These are phyloP conservation scores for Podochytrium sp. DNA, from an alignment of 192 early-diverging fungal species.

Conservation along the genomic window DNA sequence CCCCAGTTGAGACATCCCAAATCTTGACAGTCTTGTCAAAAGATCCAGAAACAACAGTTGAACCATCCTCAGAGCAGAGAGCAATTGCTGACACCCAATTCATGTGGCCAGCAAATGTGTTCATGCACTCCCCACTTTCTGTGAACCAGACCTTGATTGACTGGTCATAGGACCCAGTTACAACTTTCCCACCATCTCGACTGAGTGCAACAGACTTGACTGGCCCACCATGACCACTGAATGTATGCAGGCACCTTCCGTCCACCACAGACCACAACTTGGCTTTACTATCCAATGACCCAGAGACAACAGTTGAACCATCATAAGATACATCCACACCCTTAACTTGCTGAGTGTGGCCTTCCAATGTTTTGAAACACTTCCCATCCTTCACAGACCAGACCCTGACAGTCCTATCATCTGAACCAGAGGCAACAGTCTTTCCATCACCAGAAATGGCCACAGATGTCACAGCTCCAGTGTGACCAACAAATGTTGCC, in stretches of 20 bases:
- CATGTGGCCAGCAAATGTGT: constrained; percentile 5
- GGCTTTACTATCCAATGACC: not conserved
- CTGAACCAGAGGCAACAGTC: not conserved
- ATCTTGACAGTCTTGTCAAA: constrained; percentile 28
- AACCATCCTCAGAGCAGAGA: constrained; percentile 11
- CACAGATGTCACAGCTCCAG: constrained; percentile 19
- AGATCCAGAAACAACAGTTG: constrained; percentile 16
- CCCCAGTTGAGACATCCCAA: constrained; percentile 27
- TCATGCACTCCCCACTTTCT: not conserved
- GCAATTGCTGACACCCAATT: not conserved
- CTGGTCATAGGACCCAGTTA: constrained; percentile 16
- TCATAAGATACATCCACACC: not conserved
- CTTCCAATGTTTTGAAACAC: not conserved
- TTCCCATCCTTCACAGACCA: not conserved
- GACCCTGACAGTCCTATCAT: not conserved
- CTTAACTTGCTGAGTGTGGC: not conserved
- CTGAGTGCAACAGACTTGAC: constrained; percentile 9
- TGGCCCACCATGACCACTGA: constrained; percentile 7
- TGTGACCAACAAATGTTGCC: constrained; percentile 21
- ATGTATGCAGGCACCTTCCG: not conserved
- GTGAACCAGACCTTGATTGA: constrained; percentile 27
- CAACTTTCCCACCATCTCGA: constrained; percentile 15
- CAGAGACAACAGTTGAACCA: too few relatives aligned
- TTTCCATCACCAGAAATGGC: not conserved
- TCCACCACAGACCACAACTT: not conserved